Base-by-base conservation (phyloP, 352 stramenopile species). In the Phytophthora chlamydospora region DNA sequence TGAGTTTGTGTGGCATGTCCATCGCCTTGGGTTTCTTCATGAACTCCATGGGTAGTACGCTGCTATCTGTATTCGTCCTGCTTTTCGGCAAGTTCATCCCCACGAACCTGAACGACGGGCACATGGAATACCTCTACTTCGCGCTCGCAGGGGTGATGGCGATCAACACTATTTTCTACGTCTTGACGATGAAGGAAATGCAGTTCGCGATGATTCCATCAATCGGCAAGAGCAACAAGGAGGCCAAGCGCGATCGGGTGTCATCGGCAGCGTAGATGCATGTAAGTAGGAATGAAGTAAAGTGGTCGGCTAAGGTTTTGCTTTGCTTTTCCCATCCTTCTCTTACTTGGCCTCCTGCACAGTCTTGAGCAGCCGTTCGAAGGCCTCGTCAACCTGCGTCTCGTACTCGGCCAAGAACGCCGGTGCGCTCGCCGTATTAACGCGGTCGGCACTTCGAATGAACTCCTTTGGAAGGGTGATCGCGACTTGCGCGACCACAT, bases 61-160 rank as follows among this genome's bases (percentile, higher is more conserved):
- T 66, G 13, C 38, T 66, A 14, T 66, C 58, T 4, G 42, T 66
- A 17, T 55, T 66, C 33, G 50, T 66, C 11, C 41, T 66, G 16
- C 48, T 66, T 14, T 66, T 66, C 21, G 58, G 58, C 27, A 66
- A 61, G 19, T 66, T 55, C 16, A 66, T 66, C 13, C 49, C 49
- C 2, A 53, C 59, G 6, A 44, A 88, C 66, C 42, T 90, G 41
- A 90, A 90, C 66, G 60, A 88, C 7, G 68, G 73, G 29, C 60
- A 88, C 62, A 60, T 89, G 34, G 78, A 89, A 68, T 76, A 75
- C 44, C 46, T 76, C 35, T 71, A 70, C 68, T 79, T 75, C 36
- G 47, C 61, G 12, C 48, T 77, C 8, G 62, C 55, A 12, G 62
- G 29, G 32, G 54, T 78, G 43, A 76, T 73, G 59, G n/a, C 62